phyloP scores from a whole-genome alignment of 192 early-diverging fungal genomes.

The Backusella mclennaniae region DNA sequence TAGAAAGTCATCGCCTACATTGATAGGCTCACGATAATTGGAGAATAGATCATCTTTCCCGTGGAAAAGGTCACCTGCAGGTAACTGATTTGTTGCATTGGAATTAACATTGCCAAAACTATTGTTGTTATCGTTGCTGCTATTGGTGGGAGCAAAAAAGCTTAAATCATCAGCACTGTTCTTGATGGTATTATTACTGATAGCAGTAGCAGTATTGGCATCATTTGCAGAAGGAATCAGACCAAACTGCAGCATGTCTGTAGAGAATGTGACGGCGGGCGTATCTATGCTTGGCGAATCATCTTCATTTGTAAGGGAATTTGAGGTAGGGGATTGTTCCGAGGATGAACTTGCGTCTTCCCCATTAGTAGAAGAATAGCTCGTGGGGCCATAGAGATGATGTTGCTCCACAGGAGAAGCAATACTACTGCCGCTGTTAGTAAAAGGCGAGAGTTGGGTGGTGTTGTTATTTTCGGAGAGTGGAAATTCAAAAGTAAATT shows the following conservation, averaged over 20 bases:
- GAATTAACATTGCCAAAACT: background rate
- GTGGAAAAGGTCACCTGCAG: conserved; percentile 19
- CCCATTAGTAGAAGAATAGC: background rate
- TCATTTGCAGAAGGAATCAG: background rate
- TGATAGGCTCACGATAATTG: conserved; percentile 11
- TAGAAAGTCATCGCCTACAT: background rate
- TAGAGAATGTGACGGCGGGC: background rate
- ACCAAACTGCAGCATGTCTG: conserved; percentile 1
- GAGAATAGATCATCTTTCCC: conserved; percentile 26
- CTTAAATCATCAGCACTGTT: background rate
- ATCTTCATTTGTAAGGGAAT: conserved; percentile 10
- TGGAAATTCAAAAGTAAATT: conserved; percentile 58
- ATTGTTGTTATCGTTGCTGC: background rate
- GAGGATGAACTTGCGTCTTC: conserved; percentile 4
- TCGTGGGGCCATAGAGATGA: background rate
- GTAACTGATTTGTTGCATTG: background rate
- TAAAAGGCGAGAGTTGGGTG: background rate
- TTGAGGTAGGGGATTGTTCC: conserved; percentile 1
- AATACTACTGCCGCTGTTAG: conserved; percentile 1
- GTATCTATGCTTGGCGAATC: conserved; percentile 13
- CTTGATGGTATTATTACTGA: background rate
- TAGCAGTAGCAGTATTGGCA: background rate
- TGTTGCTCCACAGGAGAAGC: background rate
- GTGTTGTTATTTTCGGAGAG: background rate
- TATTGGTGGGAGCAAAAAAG: background rate